Base-by-base conservation (phyloP, 306 rosid species). In the Purshia tridentata region DNA sequence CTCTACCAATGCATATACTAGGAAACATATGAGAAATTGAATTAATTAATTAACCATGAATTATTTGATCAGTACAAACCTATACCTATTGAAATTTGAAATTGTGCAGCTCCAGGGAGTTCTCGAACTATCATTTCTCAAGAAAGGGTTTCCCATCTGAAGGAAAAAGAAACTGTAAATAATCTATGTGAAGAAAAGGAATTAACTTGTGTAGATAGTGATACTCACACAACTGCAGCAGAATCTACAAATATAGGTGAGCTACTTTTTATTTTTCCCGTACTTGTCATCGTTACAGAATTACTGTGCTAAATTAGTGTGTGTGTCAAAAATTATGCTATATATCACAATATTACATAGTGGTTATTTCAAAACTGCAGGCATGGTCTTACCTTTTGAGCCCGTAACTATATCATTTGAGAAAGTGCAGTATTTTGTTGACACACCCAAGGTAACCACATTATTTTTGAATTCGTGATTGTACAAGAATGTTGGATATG, bases 41-140 rank as follows among this genome's bases (percentile, higher is more conserved):
- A 4, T 4, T 9, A 9, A 18, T 10, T 22, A 68, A 1, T 2
- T 50, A 18, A 2, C 4, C 56, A 16, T 18, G n/a, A 20, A 40
- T 45, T 47, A 16, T 35, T 37, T 6, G 35, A 60, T 29, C 35
- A 29, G 35, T 42, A 42, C 50, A 46, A 39, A 29, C 8, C 49
- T 35, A 52, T 51, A 62, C 13, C 22, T 59, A 23, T 14, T 72
- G 41, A 46, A 74, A 11, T 57, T 40, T 72, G 58, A 51, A 65
- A 50, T 50, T 47, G 6, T 42, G 40, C 83, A 85, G 92, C 87
- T 73, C 83, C 89, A 11, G 78, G 78, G 55, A 79, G 89, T 65
- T 81, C 87, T 58, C 83, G 81, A 45, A 50, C 76, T 63, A 78
- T 78, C 63, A 52, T 87, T 68, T 81, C 92, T 37, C 72, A 72